Base-by-base conservation (phyloP, 2,329 filamentous ascomycete genomes). In the Shiraia sp. region DNA sequence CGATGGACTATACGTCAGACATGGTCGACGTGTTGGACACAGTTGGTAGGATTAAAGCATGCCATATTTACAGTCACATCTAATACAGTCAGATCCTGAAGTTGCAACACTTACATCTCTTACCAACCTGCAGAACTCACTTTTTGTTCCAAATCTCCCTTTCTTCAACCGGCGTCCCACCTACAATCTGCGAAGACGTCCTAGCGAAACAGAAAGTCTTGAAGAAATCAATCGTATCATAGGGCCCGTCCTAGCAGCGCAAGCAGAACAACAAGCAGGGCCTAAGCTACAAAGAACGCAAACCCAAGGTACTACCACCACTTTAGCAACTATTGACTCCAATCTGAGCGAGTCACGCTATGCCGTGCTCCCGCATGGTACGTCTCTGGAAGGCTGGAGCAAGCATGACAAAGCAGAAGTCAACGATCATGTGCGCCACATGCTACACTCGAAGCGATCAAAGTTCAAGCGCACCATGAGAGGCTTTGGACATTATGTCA, bases 91-190 rank as follows among this genome's bases (percentile, higher is more conserved):
- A 90, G 89, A 95, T 57, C 88, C 89, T 29, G 88, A 95, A 71
- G 84, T 95, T 3, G 83, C 88, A 25, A 89, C 89, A 0, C 73
- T 95, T 3, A 89, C 88, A 0, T 92, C 88, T 10, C 79, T 95
- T 8, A 95, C 88, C 30, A 95, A 95, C 59, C 85, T 95, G 14
- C 89, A 95, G 60, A 95, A 95, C 65, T 93, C 89, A 0, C 80
- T 95, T 8, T 95, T 95, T 68, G 75, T 95, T 2, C 90, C 90
- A 0, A 85, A 90, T 51, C 75, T 95, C n/a, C 89, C 89, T 28
- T 83, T 82, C 55, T 56, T 95, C 35, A 93, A 95, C 59, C 80
- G 90, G 34, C 78, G 85, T 46, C 88, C 89, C 1, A 90, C 88
- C 0, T 95, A 93, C 65, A 82, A 82, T 29, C 75, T 93, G 6